phyloP scores from a whole-genome alignment of 345 rosid species.

The Aquilaria sinensis region DNA sequence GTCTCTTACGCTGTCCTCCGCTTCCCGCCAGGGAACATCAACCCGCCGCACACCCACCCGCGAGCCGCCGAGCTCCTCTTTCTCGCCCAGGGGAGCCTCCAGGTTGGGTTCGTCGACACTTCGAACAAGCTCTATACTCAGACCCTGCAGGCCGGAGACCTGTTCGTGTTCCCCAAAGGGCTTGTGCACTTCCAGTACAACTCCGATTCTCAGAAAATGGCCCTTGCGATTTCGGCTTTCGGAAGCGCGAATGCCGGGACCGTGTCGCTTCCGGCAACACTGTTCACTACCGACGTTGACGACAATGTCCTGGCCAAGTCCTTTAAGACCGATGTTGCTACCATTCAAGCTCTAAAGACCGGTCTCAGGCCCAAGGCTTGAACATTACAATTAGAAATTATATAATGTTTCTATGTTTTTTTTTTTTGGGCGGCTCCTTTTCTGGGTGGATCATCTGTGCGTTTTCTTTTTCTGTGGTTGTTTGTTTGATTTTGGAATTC shows the following conservation, averaged over 20 bases:
- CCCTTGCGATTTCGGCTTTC: conserved; percentile 19
- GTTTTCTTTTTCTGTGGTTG: background rate
- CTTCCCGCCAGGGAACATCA: conserved; percentile 16
- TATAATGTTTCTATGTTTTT: background rate
- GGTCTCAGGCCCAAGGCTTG: conserved; percentile 17
- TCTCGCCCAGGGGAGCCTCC: conserved; percentile 17
- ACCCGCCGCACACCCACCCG: conserved; percentile 33
- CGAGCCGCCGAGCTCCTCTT: conserved; percentile 27
- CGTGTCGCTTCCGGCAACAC: conserved; percentile 18
- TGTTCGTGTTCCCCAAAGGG: conserved; percentile 34
- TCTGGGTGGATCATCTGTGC: background rate
- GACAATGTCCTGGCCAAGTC: conserved; percentile 28
- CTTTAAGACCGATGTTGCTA: conserved; percentile 29
- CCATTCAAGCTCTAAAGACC: conserved; percentile 23
- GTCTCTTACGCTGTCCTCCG: conserved; percentile 31
- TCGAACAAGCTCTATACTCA: conserved; percentile 29
- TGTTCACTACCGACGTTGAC: conserved; percentile 26
- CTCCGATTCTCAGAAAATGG: background rate
- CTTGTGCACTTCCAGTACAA: conserved; percentile 30
- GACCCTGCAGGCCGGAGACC: conserved; percentile 21
- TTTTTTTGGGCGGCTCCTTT: background rate
- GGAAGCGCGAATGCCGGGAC: conserved; percentile 31
- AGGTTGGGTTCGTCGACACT: conserved; percentile 37
- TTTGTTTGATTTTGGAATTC: background rate
- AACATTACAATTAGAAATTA: background rate